Percentiles rank a stretch among this genome's conserved stretches.
These are phyloP conservation scores for Calonectria crousiana DNA, from an alignment of 2,329 filamentous ascomycete genomes.

Conservation along the genomic window DNA sequence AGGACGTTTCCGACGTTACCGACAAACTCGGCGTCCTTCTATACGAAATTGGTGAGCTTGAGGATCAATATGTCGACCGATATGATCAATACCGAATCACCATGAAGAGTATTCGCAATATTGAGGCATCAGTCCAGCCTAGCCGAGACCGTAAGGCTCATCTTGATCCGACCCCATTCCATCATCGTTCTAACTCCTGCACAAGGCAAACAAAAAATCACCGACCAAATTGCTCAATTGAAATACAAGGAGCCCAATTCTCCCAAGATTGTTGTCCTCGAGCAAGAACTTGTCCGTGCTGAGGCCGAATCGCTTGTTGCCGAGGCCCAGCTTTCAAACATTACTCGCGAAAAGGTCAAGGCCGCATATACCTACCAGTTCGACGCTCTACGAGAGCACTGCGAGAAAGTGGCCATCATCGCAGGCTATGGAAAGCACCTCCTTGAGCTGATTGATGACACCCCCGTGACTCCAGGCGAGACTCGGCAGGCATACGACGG, in stretches of 20 bases:
- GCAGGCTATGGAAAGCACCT: conserved; percentile 98
- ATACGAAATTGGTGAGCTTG: conserved; percentile 98
- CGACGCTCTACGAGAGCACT: conserved; percentile 95
- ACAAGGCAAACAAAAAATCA: conserved; percentile 97
- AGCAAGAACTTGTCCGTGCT: conserved; percentile 97
- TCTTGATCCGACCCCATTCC: background rate
- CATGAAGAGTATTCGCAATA: conserved; percentile 99
- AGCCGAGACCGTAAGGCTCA: conserved; percentile 87
- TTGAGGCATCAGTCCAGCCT: conserved; percentile 97
- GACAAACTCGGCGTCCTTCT: conserved; percentile 98
- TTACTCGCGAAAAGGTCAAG: conserved; percentile 99
- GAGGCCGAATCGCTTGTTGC: conserved; percentile 99
- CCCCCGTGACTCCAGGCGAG: conserved; percentile 96
- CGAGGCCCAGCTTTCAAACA: conserved; percentile 98
- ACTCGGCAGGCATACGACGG: conserved; percentile 96
- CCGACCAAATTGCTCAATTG: conserved; percentile 96
- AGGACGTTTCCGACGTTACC: conserved; percentile 98
- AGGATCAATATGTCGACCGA: conserved; percentile 97
- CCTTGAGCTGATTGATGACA: conserved; percentile 96
- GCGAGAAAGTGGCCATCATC: conserved; percentile 98
- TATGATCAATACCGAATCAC: conserved; percentile 99
- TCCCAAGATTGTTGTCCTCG: conserved; percentile 95
- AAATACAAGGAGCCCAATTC: conserved; percentile 99
- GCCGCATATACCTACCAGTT: conserved; percentile 98
- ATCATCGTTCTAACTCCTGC: conserved; percentile 16